phyloP scores from a whole-genome alignment of 805 yeast genomes.

The Pichia sporocuriosa region DNA sequence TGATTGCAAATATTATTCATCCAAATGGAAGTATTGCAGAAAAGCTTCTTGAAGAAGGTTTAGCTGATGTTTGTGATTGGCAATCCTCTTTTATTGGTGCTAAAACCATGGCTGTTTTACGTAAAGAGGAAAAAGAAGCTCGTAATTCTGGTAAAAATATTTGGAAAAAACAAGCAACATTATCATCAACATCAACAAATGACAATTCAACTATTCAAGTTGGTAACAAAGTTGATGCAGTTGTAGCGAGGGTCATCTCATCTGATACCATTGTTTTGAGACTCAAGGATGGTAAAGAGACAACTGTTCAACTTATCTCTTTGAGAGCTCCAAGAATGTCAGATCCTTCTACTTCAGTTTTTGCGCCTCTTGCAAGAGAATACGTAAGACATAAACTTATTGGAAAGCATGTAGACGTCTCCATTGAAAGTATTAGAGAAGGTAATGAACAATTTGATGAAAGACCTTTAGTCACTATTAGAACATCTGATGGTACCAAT shows the following conservation, averaged over 20 bases:
- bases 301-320: constrained; percentile 70
- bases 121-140: constrained; percentile 62
- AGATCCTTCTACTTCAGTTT: constrained; percentile 50
- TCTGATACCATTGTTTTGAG: constrained; percentile 62
- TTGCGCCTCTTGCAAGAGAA: constrained; percentile 64
- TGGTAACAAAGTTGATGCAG: constrained; percentile 48
- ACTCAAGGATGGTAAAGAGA: constrained; percentile 43
- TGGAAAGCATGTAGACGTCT: constrained; percentile 61
- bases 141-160: constrained; percentile 47
- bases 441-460: constrained; percentile 56
- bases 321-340: constrained; percentile 64
- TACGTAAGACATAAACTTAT: constrained; percentile 60
- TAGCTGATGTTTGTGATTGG: constrained; percentile 75
- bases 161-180: constrained; percentile 37
- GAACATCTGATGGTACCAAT: constrained; percentile 44
- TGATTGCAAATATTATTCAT: constrained; percentile 53
- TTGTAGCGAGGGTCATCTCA: constrained; percentile 54
- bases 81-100: constrained; percentile 67
- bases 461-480: constrained; percentile 57
- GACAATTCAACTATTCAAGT: constrained; percentile 28
- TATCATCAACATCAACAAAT: constrained; percentile 16
- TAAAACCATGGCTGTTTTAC: constrained; percentile 48
- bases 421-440: constrained; percentile 58
- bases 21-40: constrained; percentile 76
- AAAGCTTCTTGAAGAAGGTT: constrained; percentile 58